Conservation (phyloP, 2,329 filamentous ascomycete species). For the Curvularia spicifera region DNA sequence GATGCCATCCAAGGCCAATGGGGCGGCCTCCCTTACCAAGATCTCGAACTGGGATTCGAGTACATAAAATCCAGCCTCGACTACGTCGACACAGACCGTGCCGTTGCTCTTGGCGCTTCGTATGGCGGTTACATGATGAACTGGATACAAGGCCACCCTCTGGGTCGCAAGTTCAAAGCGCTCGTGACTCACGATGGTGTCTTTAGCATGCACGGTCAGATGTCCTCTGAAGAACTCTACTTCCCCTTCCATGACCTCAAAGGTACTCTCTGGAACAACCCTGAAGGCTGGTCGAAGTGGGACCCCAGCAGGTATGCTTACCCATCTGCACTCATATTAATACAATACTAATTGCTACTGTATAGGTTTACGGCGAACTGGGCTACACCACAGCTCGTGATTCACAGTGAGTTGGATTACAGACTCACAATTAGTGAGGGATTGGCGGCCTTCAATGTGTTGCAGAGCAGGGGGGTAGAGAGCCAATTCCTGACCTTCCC, state of each 20-base stretch:
- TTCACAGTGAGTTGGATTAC: conserved; percentile 91
- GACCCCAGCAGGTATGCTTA: conserved; percentile 56
- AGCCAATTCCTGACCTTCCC: conserved; percentile 83
- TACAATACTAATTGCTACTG: background rate
- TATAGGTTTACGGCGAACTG: conserved; percentile 66
- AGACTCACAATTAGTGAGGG: conserved; percentile 85
- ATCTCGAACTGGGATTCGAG: conserved; percentile 79
- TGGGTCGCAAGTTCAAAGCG: conserved; percentile 85
- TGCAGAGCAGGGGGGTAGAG: conserved; percentile 76
- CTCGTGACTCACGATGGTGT: conserved; percentile 89
- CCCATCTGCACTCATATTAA: background rate
- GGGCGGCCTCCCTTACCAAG: conserved; percentile 84
- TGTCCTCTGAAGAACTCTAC: conserved; percentile 60
- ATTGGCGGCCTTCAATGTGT: conserved; percentile 81
- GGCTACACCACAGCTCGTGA: conserved; percentile 85
- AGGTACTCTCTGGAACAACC: conserved; percentile 46
- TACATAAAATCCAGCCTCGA: conserved; percentile 70
- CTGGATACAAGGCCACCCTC: conserved; percentile 87
- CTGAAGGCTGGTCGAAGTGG: conserved; percentile 62
- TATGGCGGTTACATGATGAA: conserved; percentile 61
- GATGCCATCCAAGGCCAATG: conserved; percentile 81
- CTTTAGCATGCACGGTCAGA: conserved; percentile 66
- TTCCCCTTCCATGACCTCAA: conserved; percentile 57
- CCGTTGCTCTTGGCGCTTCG: conserved; percentile 74
- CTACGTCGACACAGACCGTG: conserved; percentile 71